A percentile compares a stretch with the other conserved stretches of the same genome.
Evolutionary conservation across 257 asterid genomes (phyloP).

Genomic region (Fraxinus cuspidata): DNA sequence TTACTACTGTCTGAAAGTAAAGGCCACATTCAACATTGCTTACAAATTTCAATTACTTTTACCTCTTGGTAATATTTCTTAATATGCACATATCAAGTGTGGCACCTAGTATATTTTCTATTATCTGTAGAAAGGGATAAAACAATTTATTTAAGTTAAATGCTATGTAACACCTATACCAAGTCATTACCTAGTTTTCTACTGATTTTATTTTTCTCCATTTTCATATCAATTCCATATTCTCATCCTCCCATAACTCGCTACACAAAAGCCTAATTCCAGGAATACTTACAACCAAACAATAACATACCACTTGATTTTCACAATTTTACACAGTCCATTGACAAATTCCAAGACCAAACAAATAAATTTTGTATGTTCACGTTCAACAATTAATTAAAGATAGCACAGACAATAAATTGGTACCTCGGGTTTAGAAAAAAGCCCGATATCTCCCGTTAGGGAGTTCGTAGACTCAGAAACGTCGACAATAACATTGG

Average conservation of each 20-base stretch:
- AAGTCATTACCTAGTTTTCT: neutral
- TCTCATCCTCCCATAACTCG: neutral
- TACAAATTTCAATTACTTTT: neutral
- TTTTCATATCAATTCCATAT: neutral
- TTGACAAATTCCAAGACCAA: neutral
- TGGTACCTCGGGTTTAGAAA: slow-evolving; percentile 78
- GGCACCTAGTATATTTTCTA: neutral
- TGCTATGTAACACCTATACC: neutral
- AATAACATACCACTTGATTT: neutral
- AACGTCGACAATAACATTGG: slow-evolving; percentile 78
- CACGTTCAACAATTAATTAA: slow-evolving; percentile 8
- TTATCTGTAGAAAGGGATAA: neutral
- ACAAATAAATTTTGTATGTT: neutral
- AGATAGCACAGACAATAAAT: neutral
- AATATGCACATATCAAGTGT: neutral
- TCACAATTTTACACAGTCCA: neutral
- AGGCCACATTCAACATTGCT: neutral
- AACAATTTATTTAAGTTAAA: neutral
- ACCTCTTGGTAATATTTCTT: neutral
- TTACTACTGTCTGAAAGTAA: neutral
- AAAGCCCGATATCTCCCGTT: slow-evolving; percentile 71
- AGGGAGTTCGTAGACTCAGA: slow-evolving; percentile 59
- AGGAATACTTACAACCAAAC: neutral
- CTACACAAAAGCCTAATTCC: neutral
- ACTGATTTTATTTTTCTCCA: neutral